Evolutionary conservation across 768 basidiomycete genomes (phyloP).

Genomic region (Postia placenta): DNA sequence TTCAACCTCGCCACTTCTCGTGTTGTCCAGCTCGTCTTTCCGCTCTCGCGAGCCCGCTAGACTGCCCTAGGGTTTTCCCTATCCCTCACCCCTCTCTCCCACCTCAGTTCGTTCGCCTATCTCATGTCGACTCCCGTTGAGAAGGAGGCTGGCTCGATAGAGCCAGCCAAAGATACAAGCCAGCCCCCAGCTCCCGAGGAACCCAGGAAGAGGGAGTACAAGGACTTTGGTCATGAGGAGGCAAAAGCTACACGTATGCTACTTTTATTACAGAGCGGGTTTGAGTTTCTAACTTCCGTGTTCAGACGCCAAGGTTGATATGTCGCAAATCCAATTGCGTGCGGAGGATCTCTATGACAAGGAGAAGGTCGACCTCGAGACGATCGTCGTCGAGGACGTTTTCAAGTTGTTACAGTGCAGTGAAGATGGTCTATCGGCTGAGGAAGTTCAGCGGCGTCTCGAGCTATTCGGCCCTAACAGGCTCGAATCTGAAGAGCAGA

Average conservation of each 20-base stretch:
- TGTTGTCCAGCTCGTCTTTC: slow-evolving; percentile 2
- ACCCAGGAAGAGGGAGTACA: slow-evolving; percentile 78
- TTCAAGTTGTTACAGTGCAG: slow-evolving; percentile 92
- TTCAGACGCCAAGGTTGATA: slow-evolving; percentile 80
- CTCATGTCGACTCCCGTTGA: slow-evolving; percentile 39
- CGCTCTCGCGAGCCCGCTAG: slow-evolving; percentile 7
- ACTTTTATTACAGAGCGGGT: too few relatives aligned
- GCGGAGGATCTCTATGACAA: slow-evolving; percentile 95
- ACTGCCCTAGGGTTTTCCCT: slow-evolving; percentile 9
- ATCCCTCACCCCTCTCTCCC: slow-evolving; percentile 8
- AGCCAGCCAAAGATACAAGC: slow-evolving; percentile 33
- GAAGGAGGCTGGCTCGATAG: slow-evolving; percentile 59
- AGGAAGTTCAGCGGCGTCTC: slow-evolving; percentile 78
- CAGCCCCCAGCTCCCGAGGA: slow-evolving; percentile 27
- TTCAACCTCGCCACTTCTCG: slow-evolving; percentile 2
- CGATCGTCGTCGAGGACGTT: slow-evolving; percentile 93
- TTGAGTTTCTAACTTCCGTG: slow-evolving; percentile 1
- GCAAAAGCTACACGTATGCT: slow-evolving; percentile 62
- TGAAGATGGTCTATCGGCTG: slow-evolving; percentile 67
- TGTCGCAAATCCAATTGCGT: slow-evolving; percentile 85
- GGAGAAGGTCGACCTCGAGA: slow-evolving; percentile 99
- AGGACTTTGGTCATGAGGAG: slow-evolving; percentile 67
- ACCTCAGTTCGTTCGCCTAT: slow-evolving; percentile 14
- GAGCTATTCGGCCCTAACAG: slow-evolving; percentile 97
- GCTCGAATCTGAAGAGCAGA: slow-evolving; percentile 86